phyloP scores from a whole-genome alignment of 1,284 basidiomycete genomes.

The Porogramme epimiltina region DNA sequence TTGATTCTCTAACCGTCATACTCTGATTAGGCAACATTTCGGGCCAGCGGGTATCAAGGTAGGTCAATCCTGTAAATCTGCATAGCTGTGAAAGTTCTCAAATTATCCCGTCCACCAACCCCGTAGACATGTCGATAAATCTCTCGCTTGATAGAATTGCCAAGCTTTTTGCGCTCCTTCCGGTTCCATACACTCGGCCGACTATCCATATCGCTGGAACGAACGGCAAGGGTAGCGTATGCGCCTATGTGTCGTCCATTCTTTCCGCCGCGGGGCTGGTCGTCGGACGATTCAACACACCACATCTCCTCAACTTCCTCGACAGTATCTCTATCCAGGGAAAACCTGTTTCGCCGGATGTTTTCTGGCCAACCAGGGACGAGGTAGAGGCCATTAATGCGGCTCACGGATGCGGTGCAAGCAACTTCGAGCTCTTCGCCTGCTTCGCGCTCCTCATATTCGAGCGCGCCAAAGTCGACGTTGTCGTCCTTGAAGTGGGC shows the following conservation, averaged over 20 bases:
- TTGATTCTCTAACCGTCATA: too few relatives aligned
- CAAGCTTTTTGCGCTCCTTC: constrained; percentile 60
- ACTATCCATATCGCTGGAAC: constrained; percentile 95
- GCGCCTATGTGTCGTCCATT: constrained; percentile 81
- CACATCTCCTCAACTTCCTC: constrained; percentile 80
- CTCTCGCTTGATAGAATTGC: constrained; percentile 77
- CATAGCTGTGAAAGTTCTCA: too few relatives aligned
- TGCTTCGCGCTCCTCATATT: constrained; percentile 77
- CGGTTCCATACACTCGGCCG: constrained; percentile 67
- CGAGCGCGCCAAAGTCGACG: constrained; percentile 68
- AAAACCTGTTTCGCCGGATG: constrained; percentile 47
- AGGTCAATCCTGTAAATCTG: too few relatives aligned
- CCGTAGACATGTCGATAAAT: constrained; percentile 65
- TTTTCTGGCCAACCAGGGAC: constrained; percentile 53
- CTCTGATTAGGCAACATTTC: too few relatives aligned
- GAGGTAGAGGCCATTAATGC: constrained; percentile 56
- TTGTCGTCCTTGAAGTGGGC: constrained; percentile 92
- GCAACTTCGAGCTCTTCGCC: constrained; percentile 85
- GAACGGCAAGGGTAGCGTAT: constrained; percentile 96
- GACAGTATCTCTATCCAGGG: constrained; percentile 82
- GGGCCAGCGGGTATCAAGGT: too few relatives aligned
- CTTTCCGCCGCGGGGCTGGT: constrained; percentile 62
- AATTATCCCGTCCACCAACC: neutral
- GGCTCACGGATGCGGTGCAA: constrained; percentile 52
- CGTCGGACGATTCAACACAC: constrained; percentile 90